Base-by-base conservation (phyloP, 2,329 filamentous ascomycete genomes). In the Colletotrichum higginsianum region DNA sequence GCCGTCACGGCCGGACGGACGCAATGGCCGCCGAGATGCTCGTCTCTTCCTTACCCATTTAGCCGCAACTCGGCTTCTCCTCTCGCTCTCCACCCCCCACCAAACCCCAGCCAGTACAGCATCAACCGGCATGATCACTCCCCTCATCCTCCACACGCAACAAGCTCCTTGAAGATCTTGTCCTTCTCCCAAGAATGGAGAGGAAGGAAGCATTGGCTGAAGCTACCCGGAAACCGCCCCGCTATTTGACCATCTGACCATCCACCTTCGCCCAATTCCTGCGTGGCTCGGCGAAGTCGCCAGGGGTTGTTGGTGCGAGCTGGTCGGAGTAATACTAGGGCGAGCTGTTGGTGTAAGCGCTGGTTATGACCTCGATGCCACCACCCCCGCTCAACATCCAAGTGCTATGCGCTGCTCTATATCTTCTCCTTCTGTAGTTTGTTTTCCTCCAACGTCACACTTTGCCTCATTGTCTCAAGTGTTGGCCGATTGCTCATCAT, bases 241-340 rank as follows among this genome's bases (percentile, higher is more conserved):
- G 61, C 68, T 53, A 63, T 58, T 26, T 35, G 46, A 26, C 40
- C 21, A 62, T 67, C 21, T 58, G 23, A 56, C 30, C 49, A 42
- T 23, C 44, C 47, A 53, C 30, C 8, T 35, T 35, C 30, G 38
- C 8, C 52, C 15, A 21, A 46, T 16, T 52, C 23, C 26, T 63
- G 18, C 58, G 42, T 40, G 65, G 58, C 57, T 26, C 55, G 65
- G 66, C 53, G 47, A 49, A 42, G 49, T 63, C 47, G 35, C 40
- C 26, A 23, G 15, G 46, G 23, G 49, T 35, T 52, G 42, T 61
- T 11, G 46, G 44, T 49, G 60, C 30, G 60, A 9, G n/a, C 13
- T 63, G 60, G 58, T 66, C 69, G 65, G 69, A 60, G 52, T 69
- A 68, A 68, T 64, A 64, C 46, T 58, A 68, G 30, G 53, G 68